Evolutionary conservation across 2,329 filamentous ascomycete genomes (phyloP), one percentile per base, ranked within the genome.

Genomic region (Colletotrichum plurivorum): DNA sequence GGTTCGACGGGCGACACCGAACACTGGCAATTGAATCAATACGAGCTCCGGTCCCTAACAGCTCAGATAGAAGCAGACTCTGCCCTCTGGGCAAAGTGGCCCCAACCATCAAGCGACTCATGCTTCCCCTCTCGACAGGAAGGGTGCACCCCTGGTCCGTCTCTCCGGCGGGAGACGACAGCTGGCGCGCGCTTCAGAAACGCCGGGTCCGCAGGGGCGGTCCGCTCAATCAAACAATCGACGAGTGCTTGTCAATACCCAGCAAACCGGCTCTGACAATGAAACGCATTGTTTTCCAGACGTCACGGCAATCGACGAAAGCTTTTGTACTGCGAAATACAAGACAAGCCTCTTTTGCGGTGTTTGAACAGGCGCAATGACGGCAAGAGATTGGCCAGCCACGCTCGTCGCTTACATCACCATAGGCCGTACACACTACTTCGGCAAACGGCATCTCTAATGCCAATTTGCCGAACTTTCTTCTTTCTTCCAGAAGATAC

Each of bases 161-260:
- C 61, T 20, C 22, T 25, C 18, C 18, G 22, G 20, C 66, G 41
- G 49, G 39, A 55, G 54, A 57, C 25, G 45, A 41, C 59, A 39
- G 18, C 54, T 69, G 62, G 55, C 66, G 66, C 54, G 66, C 66
- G 66, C 61, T 59, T 69, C 66, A 53, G 52, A 65, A 69, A 65
- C 54, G 54, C 66, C 39, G 46, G 48, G 60, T 27, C 20, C 12
- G 22, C 39, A 25, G 41, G 16, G 20, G 49, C 31, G 55, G 22
- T 51, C 66, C 55, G 48, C 51, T 13, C 55, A 66, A 51, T 56
- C 16, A 45, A 36, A 66, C 62, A 60, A 54, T 46, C 20, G 51
- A 46, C 51, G 25, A 61, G 56, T 55, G 39, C 51, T 46, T 59
- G 55, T 8, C 56, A 20, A 22, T 15, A 27, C 13, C 15, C 18